phyloP scores from a whole-genome alignment of 2,329 filamentous ascomycete genomes.

The Apiospora koreana region DNA sequence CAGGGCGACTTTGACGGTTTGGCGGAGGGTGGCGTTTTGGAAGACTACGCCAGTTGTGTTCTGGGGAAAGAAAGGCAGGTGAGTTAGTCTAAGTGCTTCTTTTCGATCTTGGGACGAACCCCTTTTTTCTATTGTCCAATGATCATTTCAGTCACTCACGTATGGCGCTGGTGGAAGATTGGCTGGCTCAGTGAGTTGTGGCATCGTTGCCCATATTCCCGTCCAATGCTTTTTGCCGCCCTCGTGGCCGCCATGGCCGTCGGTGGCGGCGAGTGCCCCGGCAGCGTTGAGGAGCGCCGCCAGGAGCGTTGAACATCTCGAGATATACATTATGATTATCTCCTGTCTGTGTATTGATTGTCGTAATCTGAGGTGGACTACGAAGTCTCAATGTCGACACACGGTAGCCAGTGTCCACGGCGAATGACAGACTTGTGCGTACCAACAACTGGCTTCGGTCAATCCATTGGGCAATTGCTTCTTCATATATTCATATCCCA shows the following conservation, averaged over 20 bases:
- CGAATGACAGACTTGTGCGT: background rate
- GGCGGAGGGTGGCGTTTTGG: conserved; percentile 59
- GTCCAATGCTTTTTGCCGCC: conserved; percentile 51
- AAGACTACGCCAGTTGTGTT: conserved; percentile 55
- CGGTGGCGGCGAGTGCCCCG: background rate
- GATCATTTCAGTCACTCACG: too few species aligned
- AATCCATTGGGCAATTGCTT: background rate
- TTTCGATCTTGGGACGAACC: background rate
- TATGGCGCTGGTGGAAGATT: conserved; percentile 61
- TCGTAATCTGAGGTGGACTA: too few species aligned
- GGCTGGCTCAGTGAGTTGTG: conserved; percentile 58
- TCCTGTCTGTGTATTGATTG: background rate
- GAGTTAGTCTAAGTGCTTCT: too few species aligned
- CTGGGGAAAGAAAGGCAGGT: conserved; percentile 39
- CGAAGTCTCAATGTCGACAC: background rate
- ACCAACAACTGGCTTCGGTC: background rate
- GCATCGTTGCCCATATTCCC: conserved; percentile 63
- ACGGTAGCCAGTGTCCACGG: background rate
- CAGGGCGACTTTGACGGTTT: conserved; percentile 60
- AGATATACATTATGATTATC: background rate
- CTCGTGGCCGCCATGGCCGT: background rate
- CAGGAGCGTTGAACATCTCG: background rate
- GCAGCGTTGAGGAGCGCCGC: background rate
- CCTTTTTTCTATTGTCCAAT: too few species aligned
- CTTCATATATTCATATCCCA: background rate